These are phyloP conservation scores for Saprolegnia parasitica DNA, from an alignment of 352 stramenopile species.

Conservation along the genomic window DNA sequence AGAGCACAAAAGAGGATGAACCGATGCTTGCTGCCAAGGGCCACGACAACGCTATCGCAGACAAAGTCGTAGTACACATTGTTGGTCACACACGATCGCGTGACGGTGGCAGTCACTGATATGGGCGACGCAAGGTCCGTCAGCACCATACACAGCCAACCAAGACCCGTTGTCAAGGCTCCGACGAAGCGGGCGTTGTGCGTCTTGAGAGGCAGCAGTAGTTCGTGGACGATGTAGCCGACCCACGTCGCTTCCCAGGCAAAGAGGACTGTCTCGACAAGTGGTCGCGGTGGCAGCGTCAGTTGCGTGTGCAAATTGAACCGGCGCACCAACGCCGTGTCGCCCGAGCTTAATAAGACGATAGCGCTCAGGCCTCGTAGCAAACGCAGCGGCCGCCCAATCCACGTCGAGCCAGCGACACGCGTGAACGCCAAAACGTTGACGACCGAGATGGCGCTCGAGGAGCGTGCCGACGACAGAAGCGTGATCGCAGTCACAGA, in stretches of 20 bases:
- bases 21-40: too few species aligned
- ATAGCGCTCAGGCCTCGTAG: not conserved
- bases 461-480: too few species aligned
- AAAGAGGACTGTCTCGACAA: not conserved
- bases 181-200: not conserved
- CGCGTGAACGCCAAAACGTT: constrained; percentile 16
- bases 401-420: constrained; percentile 4
- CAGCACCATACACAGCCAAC: too few species aligned
- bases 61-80: too few species aligned
- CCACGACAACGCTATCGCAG: too few species aligned
- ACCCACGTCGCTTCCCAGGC: constrained; percentile 19
- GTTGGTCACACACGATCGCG: too few species aligned
- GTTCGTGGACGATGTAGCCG: not conserved
- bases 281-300: not conserved
- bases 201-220: not conserved
- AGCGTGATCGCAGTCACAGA: not conserved
- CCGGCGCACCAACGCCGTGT: not conserved
- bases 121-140: too few species aligned
- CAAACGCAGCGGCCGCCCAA: constrained; percentile 5
- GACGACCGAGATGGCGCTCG: not conserved
- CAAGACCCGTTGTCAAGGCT: too few species aligned
- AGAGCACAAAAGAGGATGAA: too few species aligned
- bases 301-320: not conserved
- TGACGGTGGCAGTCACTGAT: too few species aligned
- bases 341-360: constrained; percentile 1